Base-by-base conservation (phyloP, 495 filamentous ascomycete genomes). In the Penicillium paxilli region DNA sequence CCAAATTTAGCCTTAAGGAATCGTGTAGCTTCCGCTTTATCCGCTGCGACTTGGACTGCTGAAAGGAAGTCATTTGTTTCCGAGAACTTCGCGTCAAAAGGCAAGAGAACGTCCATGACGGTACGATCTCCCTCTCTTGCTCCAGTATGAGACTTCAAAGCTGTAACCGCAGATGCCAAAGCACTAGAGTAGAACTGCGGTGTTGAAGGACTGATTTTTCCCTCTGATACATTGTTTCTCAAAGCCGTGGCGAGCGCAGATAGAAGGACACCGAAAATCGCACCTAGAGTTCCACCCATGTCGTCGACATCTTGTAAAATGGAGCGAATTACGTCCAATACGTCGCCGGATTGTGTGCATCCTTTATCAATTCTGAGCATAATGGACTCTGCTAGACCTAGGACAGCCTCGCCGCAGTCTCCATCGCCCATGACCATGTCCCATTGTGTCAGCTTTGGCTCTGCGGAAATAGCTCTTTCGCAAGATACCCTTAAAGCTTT, bases 371-470 rank as follows among this genome's bases (percentile, higher is more conserved):
- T 10, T 28, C 21, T 46, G 9, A 14, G 22, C 23, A 28, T 8
- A 14, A 46, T 38, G 10, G 32, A 53, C 22, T 47, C 41, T 28
- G 51, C 51, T 16, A 52, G 51, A 14, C 28, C 21, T 37, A 37
- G 19, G n/a, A 47, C 42, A 5, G 41, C 51, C n/a, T 53, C 51
- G 26, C 51, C 51, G 26, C 51, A 53, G 30, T 53, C 51, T 26
- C 51, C 30, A 47, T 53, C 32, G 8, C 50, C 50, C 50, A 52
- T 52, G 14, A 46, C 50, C 40, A 38, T 52, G 23, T 52, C 50
- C 41, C 40, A 52, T 30, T 52, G 16, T 1, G 50, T 52, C 40
- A 52, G n/a, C 14, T 45, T 45, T 45, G 50, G 50, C 37, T 52
- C 42, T 7, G 50, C 42, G 4, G 20, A 10, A n/a, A 47, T 52